phyloP scores from a whole-genome alignment of 2,329 filamentous ascomycete genomes.

The Colletotrichum cordylinicola region DNA sequence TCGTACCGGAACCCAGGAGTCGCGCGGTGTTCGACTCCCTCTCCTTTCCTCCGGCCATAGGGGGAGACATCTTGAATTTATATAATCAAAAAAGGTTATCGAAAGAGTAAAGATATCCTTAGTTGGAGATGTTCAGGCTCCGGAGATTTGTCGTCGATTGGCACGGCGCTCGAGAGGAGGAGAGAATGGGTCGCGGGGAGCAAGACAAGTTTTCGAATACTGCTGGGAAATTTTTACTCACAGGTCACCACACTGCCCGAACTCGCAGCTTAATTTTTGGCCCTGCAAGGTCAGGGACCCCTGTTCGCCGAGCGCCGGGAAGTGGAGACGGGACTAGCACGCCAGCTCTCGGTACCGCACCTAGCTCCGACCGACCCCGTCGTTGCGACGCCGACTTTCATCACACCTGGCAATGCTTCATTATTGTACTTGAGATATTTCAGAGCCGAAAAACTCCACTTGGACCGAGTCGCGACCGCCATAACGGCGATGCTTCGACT shows the following conservation, averaged over 20 bases:
- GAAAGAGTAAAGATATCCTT: not conserved
- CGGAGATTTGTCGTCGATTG: slow-evolving; percentile 9
- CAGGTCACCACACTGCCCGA: slow-evolving; percentile 2
- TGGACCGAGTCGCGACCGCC: not conserved
- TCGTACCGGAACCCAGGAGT: slow-evolving; percentile 85
- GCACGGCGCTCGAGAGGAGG: slow-evolving; percentile 5
- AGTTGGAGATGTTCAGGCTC: not conserved
- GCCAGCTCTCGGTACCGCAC: not conserved
- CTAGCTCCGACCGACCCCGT: not conserved
- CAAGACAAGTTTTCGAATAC: slow-evolving; percentile 8
- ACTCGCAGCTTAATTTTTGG: slow-evolving; percentile 17
- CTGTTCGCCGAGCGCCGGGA: slow-evolving; percentile 16
- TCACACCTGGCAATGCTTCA: not conserved
- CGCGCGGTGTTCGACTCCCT: slow-evolving; percentile 90
- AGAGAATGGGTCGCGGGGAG: not conserved
- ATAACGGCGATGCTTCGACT: not conserved
- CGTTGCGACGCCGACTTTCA: not conserved
- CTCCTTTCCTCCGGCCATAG: slow-evolving; percentile 55
- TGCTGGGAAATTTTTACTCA: slow-evolving; percentile 23
- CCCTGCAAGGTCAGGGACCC: slow-evolving; percentile 18
- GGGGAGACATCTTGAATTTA: slow-evolving; percentile 62
- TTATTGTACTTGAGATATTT: not conserved
- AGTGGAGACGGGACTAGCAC: slow-evolving; percentile 8
- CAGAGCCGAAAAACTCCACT: not conserved
- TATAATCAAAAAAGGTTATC: not conserved